phyloP scores from a whole-genome alignment of 371 early-diverging fungal species.

The Blastocladiella emersonii region DNA sequence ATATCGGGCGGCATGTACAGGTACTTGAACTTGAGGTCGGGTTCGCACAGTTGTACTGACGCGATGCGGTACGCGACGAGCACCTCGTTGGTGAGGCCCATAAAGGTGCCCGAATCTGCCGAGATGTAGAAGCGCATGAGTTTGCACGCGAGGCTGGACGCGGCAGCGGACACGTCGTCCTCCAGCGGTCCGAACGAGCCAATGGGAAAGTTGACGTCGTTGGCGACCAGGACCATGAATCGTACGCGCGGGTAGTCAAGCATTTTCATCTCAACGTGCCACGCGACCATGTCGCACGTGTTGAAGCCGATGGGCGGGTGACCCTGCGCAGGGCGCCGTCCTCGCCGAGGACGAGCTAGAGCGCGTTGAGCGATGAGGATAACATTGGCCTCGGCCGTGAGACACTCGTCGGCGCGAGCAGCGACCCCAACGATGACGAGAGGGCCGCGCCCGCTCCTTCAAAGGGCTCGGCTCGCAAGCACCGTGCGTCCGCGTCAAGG shows the following conservation, averaged over 20 bases:
- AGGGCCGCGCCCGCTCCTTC: conserved; percentile 9
- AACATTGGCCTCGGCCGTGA: conserved; percentile 85
- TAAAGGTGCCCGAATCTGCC: conserved; percentile 97
- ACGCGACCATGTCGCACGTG: conserved; percentile 92
- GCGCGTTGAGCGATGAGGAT: conserved; percentile 78
- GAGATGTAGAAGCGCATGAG: conserved; percentile 91
- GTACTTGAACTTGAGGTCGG: conserved; percentile 77
- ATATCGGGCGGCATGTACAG: conserved; percentile 71
- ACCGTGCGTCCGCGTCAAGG: no score
- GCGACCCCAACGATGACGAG: conserved; percentile 26
- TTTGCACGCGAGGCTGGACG: conserved; percentile 62
- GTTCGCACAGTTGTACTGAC: conserved; percentile 68
- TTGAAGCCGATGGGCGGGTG: conserved; percentile 80
- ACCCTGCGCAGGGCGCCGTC: no score
- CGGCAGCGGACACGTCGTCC: conserved; percentile 76
- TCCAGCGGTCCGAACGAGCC: conserved; percentile 97
- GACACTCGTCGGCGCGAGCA: conserved; percentile 62
- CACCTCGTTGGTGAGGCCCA: conserved; percentile 90
- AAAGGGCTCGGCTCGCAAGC: conserved; percentile 18
- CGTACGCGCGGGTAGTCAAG: conserved; percentile 90
- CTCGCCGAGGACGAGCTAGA: conserved; percentile 75
- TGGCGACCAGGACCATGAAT: no score
- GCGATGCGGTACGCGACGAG: conserved; percentile 66
- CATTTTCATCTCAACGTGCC: conserved; percentile 74
- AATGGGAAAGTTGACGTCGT: conserved; percentile 86